Conservation (phyloP, 192 early-diverging fungal species). For the Chytriomyces sp. region DNA sequence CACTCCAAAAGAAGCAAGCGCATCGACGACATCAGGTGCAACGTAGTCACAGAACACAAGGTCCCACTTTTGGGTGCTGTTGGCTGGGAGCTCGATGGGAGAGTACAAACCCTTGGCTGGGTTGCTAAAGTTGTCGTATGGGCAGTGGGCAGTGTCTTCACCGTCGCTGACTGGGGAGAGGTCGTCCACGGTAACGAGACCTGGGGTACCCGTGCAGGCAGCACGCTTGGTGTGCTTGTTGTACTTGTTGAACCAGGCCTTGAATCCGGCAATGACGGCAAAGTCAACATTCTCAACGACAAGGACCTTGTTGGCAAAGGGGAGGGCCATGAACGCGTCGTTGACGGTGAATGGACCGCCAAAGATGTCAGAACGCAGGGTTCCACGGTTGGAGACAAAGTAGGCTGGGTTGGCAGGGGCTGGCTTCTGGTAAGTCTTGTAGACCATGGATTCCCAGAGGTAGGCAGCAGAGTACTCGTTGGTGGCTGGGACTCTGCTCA, state of each 20-base stretch:
- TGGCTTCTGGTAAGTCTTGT: slow-evolving; percentile 39
- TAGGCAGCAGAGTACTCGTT: slow-evolving; percentile 46
- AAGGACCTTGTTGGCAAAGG: slow-evolving; percentile 51
- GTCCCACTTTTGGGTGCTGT: slow-evolving; percentile 22
- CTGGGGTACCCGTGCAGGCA: slow-evolving; percentile 46
- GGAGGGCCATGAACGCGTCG: slow-evolving; percentile 51
- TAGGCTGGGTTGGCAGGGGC: slow-evolving; percentile 47
- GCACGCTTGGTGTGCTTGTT: slow-evolving; percentile 31
- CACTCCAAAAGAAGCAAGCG: not conserved
- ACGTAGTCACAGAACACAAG: slow-evolving; percentile 51
- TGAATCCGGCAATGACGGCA: slow-evolving; percentile 44
- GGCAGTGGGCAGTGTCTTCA: slow-evolving; percentile 55
- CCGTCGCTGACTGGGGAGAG: slow-evolving; percentile 42
- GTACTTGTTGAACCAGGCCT: slow-evolving; percentile 42
- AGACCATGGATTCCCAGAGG: slow-evolving; percentile 39
- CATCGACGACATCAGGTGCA: slow-evolving; percentile 36
- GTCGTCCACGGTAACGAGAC: slow-evolving; percentile 59
- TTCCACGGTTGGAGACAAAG: slow-evolving; percentile 52
- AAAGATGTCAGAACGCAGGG: slow-evolving; percentile 54
- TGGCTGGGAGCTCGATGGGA: slow-evolving; percentile 27
- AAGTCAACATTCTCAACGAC: slow-evolving; percentile 44
- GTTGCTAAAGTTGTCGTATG: slow-evolving; percentile 41
- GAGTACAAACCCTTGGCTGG: slow-evolving; percentile 35
- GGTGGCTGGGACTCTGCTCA: slow-evolving; percentile 43
- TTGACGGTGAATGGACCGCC: slow-evolving; percentile 55